Percentiles rank a stretch among this genome's conserved stretches.
These are phyloP conservation scores for Aurantiochytrium sp. DNA, from an alignment of 108 stramenopile genomes.

Conservation along the genomic window DNA sequence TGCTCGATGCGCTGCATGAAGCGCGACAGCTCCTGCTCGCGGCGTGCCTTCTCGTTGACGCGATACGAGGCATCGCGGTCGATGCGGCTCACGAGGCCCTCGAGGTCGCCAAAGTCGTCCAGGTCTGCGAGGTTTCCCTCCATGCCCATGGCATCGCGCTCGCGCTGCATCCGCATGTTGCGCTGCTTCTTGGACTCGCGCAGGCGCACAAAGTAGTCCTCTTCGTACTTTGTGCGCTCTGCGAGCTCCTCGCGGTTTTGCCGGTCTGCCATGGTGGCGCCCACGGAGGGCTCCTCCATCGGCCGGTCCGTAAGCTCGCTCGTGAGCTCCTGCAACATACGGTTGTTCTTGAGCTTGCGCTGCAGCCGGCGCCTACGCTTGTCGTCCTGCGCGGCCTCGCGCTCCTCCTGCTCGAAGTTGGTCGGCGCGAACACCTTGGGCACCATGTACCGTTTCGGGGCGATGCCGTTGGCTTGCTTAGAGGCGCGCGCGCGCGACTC, in stretches of 20 bases:
- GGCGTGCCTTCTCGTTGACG: slow-evolving; percentile 10
- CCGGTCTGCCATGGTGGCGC: neutral
- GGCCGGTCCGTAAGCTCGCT: slow-evolving; percentile 26
- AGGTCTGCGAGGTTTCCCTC: neutral
- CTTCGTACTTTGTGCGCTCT: slow-evolving; percentile 18
- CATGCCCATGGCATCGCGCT: neutral
- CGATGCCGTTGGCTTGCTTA: neutral
- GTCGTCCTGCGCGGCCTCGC: neutral
- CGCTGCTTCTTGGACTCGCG: slow-evolving; percentile 22
- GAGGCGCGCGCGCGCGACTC: no score
- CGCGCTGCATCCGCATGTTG: slow-evolving; percentile 9
- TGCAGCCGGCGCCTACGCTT: neutral
- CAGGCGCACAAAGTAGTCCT: slow-evolving; percentile 28
- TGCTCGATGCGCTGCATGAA: neutral
- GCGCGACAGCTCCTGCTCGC: neutral
- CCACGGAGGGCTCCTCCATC: neutral
- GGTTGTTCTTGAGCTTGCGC: neutral
- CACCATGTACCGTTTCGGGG: slow-evolving; percentile 1
- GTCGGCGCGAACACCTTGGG: slow-evolving; percentile 9
- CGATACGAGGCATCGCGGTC: neutral
- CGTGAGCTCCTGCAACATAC: slow-evolving; percentile 32
- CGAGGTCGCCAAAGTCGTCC: slow-evolving; percentile 22
- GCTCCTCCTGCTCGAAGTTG: neutral
- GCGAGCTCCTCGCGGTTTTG: neutral
- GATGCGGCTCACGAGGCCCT: slow-evolving; percentile 23